phyloP scores from a whole-genome alignment of 2,329 filamentous ascomycete genomes.

The Pseudonectria foliicola region DNA sequence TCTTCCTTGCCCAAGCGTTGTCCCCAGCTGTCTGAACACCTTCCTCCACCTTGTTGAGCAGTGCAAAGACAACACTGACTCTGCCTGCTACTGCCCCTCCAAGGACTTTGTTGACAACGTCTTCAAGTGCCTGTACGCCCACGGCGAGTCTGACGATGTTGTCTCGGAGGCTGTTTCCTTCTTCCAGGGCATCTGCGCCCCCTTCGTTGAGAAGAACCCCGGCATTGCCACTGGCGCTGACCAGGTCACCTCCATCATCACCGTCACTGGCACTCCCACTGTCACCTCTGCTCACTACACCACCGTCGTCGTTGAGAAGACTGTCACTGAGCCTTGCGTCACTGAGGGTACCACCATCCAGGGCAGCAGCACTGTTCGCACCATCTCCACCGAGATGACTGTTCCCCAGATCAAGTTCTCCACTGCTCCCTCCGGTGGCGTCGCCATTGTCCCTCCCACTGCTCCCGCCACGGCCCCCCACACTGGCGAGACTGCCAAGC shows the following conservation, averaged over 20 bases:
- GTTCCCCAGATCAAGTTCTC: constrained; percentile 48
- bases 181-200: constrained; percentile 86
- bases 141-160: constrained; percentile 60
- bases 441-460: constrained; percentile 19
- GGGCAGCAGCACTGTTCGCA: constrained; percentile 38
- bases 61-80: constrained; percentile 80
- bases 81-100: constrained; percentile 80
- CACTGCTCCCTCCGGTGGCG: constrained; percentile 21
- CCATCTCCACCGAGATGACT: constrained; percentile 44
- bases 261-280: constrained; percentile 44
- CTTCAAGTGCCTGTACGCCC: constrained; percentile 72
- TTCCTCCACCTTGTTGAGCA: constrained; percentile 63
- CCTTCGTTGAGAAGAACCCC: constrained; percentile 69
- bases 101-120: constrained; percentile 69
- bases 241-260: constrained; percentile 53
- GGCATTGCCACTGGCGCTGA: constrained; percentile 72
- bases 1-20: constrained; percentile 58
- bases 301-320: constrained; percentile 41
- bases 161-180: constrained; percentile 68
- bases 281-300: constrained; percentile 43
- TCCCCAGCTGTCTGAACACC: constrained; percentile 87
- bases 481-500: constrained; percentile 21
- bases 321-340: constrained; percentile 44
- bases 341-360: constrained; percentile 41
- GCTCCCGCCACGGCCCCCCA: constrained; percentile 37